Base-by-base conservation (phyloP, 805 yeast species). In the Metschnikowia matae region DNA sequence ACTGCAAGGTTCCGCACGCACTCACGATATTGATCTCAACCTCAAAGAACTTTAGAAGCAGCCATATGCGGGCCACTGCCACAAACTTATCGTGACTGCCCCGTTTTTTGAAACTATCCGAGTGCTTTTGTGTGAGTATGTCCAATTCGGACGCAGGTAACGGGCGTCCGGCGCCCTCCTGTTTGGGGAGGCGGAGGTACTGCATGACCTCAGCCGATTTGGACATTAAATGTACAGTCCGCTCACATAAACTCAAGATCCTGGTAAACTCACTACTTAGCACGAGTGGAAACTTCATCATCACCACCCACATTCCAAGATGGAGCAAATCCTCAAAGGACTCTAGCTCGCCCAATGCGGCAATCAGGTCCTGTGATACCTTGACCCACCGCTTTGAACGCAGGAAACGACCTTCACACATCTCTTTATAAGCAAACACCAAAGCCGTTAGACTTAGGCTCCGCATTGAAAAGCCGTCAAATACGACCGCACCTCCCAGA, bases 61-160 rank as follows among this genome's bases (percentile, higher is more conserved):
- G 46, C 59, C 59, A 55, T n/a, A 52, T 48, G 15, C 59, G 57
- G 6, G 59, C 59, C 29, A 49, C 49, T 3, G 59, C 57, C 13
- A 51, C 39, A 40, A 51, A 54, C 40, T 49, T 38, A 20, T 51
- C 54, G 39, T 42, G 45, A 6, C 20, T 31, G 34, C 40, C 45
- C n/a, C 34, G 18, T 15, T 8, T 46, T 23, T 15, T 44, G 44
- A 14, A 21, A 21, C 21, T 23, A 8, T 42, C 38, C 10, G 45
- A 42, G 31, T 33, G 38, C n/a, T 42, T 33, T 21, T 32, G 45
- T 5, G 45, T 42, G 18, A 42, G 45, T 18, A 20, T 14, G n/a
- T 42, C 38, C 38, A 42, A 33, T n/a, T 33, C 45, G 6, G 31
- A 35, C 40, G 33, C 40, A 23, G 40, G 21, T 21, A 29, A n/a